phyloP scores from a whole-genome alignment of 2,329 filamentous ascomycete genomes.

The Coniochaeta pulveracea region DNA sequence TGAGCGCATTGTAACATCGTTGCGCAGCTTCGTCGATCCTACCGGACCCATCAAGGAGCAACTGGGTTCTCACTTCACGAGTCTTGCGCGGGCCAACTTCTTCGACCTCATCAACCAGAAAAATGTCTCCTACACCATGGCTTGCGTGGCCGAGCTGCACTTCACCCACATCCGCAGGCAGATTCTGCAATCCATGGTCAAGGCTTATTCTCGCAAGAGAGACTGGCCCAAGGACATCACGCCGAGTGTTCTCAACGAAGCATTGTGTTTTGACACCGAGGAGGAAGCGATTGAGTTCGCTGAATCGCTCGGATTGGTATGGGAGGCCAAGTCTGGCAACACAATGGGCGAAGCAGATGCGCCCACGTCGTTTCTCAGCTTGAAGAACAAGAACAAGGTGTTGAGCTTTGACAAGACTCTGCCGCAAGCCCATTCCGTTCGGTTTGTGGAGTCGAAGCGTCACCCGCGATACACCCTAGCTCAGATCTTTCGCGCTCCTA shows the following conservation, averaged over 20 bases:
- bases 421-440: conserved; percentile 42
- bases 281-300: conserved; percentile 56
- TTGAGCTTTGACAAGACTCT: too few relatives aligned
- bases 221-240: conserved; percentile 50
- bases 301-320: too few relatives aligned
- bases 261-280: conserved; percentile 56
- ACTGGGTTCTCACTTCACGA: conserved; percentile 34
- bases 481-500: conserved; percentile 42
- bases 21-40: conserved; percentile 46
- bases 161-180: conserved; percentile 49
- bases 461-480: conserved; percentile 36
- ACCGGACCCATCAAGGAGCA: conserved; percentile 40
- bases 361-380: too few relatives aligned
- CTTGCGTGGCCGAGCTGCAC: conserved; percentile 57
- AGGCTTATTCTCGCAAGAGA: conserved; percentile 43
- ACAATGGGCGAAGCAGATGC: too few relatives aligned
- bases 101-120: conserved; percentile 48
- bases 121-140: conserved; percentile 56
- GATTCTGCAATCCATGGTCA: conserved; percentile 43
- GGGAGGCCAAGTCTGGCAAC: too few relatives aligned
- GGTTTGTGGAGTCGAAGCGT: conserved; percentile 50
- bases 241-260: conserved; percentile 39
- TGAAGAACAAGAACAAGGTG: too few relatives aligned
- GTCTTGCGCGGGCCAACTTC: conserved; percentile 39
- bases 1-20: conserved; percentile 45